Percentiles rank a stretch among this genome's conserved stretches.
Evolutionary conservation across 2,329 filamentous ascomycete species (phyloP).

Genomic region (Aspergillus sergii): DNA sequence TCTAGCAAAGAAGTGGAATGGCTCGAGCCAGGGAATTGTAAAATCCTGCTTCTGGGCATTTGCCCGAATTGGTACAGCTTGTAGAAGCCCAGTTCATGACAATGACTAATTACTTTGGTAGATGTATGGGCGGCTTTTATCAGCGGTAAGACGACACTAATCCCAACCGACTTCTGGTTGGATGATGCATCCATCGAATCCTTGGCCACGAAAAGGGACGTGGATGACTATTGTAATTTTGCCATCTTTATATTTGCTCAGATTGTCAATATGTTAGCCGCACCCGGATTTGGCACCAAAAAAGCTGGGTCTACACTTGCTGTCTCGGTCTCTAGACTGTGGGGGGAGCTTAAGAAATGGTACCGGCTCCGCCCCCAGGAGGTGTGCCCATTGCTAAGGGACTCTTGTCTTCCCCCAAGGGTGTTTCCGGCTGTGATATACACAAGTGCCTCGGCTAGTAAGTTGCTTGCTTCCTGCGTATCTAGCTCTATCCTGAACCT

Average conservation of each 20-base stretch:
- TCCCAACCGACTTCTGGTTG: not conserved
- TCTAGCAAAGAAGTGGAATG: constrained; percentile 16
- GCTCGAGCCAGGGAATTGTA: constrained; percentile 16
- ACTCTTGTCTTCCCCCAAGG: not conserved
- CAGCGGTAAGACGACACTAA: not conserved
- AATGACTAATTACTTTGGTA: not conserved
- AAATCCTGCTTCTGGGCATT: constrained; percentile 23
- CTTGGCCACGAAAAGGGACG: not conserved
- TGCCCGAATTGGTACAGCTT: constrained; percentile 18
- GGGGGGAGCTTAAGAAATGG: not conserved
- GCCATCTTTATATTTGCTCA: not conserved
- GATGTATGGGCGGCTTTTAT: not conserved
- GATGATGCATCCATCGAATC: not conserved
- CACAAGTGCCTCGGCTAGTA: not conserved
- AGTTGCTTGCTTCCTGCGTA: not conserved
- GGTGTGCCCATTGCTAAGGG: not conserved
- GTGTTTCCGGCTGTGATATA: not conserved
- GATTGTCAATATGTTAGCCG: not conserved
- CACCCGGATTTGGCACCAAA: not conserved
- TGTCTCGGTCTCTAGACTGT: not conserved
- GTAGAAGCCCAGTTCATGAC: not conserved
- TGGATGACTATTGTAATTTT: not conserved
- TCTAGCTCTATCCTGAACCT: not conserved
- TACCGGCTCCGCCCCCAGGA: not conserved
- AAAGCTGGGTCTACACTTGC: not conserved